Base-by-base conservation (phyloP, 495 filamentous ascomycete genomes). In the Lasiosphaeris hirsuta region DNA sequence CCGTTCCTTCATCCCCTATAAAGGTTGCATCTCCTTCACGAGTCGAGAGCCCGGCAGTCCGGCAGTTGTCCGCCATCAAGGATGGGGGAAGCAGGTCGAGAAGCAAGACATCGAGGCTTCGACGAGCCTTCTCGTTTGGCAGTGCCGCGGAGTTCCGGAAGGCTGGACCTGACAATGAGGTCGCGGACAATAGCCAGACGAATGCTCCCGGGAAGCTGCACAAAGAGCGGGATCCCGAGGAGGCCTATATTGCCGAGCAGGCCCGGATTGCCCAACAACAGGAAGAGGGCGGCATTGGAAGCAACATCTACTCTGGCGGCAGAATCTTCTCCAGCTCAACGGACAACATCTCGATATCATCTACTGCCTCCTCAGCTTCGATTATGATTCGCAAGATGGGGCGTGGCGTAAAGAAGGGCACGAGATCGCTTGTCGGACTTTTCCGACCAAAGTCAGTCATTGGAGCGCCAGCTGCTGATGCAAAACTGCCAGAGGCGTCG, bases 381-480 rank as follows among this genome's bases (percentile, higher is more conserved):
- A 87, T 99, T 60, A 99, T 99, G 94, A 92, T 99, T 66, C 85
- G 94, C 33, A 99, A 99, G 78, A 97, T 99, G 95, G 95, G 94
- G 63, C 89, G 90, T 58, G 92, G 95, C 17, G 88, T 97, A 86
- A 99, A 96, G 82, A 92, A 90, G 71, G 86, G 88, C 14, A 88
- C 86, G 18, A 79, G 92, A 35, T 97, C 92, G 8, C 81, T 99
- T 44, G 95, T 96, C 63, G 94, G 94, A 30, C 77, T 99, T 9
- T 99, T 99, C 75, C 81, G 94, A 58, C 94, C 94, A 0, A 97
- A 96, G 73, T 96, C 94, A 2, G 78, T 95, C 35, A 81, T 92
- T 66, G 92, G 91, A 13, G 83, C 86, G 10, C 82, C 86, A 17
- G 78, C 84, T 7, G 84, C 86, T 4, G 92, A 95, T 58, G 72